Percentiles rank a stretch among this genome's conserved stretches.
Conservation (phyloP, 1,284 basidiomycete genomes). For the Exobasidium cylindrosporum region DNA sequence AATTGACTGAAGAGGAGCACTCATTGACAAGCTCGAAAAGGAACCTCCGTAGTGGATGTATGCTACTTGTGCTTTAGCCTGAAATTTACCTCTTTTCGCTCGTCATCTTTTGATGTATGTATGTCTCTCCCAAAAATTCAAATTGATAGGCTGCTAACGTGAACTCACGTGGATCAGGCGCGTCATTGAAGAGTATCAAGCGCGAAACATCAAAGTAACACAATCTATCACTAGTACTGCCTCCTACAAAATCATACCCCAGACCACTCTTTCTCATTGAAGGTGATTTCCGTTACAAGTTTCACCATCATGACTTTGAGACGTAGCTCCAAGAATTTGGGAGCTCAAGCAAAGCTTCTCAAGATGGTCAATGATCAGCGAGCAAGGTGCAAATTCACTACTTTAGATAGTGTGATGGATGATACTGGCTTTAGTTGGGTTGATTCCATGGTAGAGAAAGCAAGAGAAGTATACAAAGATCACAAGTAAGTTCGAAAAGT, state of each 20-base stretch:
- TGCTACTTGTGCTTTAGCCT: too few species aligned
- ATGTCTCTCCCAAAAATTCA: too few species aligned
- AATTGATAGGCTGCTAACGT: too few species aligned
- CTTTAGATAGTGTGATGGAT: not conserved
- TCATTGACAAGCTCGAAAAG: not conserved
- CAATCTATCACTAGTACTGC: too few species aligned
- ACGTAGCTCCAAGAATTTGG: not conserved
- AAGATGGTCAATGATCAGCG: not conserved
- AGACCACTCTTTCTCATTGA: too few species aligned
- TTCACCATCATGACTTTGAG: not conserved
- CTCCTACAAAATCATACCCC: too few species aligned
- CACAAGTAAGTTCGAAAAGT: not conserved
- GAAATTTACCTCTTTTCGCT: too few species aligned
- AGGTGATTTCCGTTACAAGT: too few species aligned
- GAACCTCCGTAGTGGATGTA: conserved; percentile 1
- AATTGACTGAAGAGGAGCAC: conserved; percentile 14
- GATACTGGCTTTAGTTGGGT: not conserved
- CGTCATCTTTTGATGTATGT: too few species aligned
- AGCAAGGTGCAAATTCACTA: not conserved
- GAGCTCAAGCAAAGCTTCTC: not conserved
- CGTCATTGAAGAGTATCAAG: too few species aligned
- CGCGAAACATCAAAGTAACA: too few species aligned
- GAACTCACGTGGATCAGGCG: too few species aligned
- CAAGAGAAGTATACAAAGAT: not conserved
- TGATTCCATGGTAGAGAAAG: not conserved